Base-by-base conservation (phyloP, 1,139 yeast species). In the Candida frijolesensis region DNA sequence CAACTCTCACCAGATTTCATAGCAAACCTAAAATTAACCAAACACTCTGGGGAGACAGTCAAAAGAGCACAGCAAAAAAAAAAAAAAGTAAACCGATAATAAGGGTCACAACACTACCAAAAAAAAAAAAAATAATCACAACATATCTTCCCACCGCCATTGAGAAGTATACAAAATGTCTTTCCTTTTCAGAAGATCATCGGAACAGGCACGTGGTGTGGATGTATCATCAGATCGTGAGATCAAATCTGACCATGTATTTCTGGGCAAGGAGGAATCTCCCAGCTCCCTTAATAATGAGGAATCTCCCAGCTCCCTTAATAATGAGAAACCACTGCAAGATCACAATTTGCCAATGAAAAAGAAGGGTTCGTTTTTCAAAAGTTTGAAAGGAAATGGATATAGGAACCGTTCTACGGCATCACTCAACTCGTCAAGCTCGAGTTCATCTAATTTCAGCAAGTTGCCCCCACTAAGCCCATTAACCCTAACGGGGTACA, bases 401-500 rank as follows among this genome's bases (percentile, higher is more conserved):
- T 47, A 42, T 14, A 42, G 47, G 18, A 43, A 46, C 25, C 44
- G 33, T 25, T 42, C 48, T 11, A 46, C 59, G 2, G 43, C 54
- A 1, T 51, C 52, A 10, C 40, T 45, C 5, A 16, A 49, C n/a
- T 18, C 46, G 7, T 33, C 50, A 2, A 34, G 46, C 14, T 27
- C 48, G 10, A 41, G 50, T n/a, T 44, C 53, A 7, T 40, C 52
- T 16, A 38, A 34, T 14, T 11, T 27, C 8, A 40, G 35, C 19
- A 34, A 30, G 4, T 54, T 70, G 14, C 78, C 78, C 1, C 79
- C 79, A 14, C 60, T 74, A 14, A 55, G 71, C 7, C 71, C 72
- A 0, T 48, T 75, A 18, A 52, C 43, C 4, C 58, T 75, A n/a
- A 45, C 37, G 0, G 97, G 96, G 0, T 89, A 87, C 62, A 71